A percentile compares a stretch with the other conserved stretches of the same genome.
Conservation (phyloP, 2,329 filamentous ascomycete species). For the Neoarthrinium moseri region DNA sequence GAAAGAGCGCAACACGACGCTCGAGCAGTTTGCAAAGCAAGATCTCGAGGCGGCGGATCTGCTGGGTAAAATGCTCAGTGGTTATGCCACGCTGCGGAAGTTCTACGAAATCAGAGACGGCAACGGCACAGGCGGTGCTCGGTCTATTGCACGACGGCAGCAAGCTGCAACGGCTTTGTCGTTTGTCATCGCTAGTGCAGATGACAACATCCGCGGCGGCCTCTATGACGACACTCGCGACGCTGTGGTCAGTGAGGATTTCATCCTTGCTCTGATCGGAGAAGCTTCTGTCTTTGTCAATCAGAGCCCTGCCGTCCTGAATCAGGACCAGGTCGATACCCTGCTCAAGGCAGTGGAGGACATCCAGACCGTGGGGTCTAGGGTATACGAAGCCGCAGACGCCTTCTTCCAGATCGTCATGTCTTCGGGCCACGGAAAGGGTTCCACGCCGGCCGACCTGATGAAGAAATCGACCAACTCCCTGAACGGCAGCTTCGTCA, state of each 20-base stretch:
- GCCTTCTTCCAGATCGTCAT: slow-evolving; percentile 77
- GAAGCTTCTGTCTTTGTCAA: slow-evolving; percentile 79
- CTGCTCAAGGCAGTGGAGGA: slow-evolving; percentile 61
- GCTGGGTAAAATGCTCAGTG: slow-evolving; percentile 81
- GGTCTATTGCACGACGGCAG: slow-evolving; percentile 60
- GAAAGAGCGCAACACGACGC: slow-evolving; percentile 66
- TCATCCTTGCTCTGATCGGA: slow-evolving; percentile 77
- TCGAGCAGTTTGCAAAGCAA: slow-evolving; percentile 69
- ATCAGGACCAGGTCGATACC: slow-evolving; percentile 69
- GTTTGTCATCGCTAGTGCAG: slow-evolving; percentile 81
- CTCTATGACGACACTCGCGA: slow-evolving; percentile 80
- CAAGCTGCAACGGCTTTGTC: slow-evolving; percentile 72
- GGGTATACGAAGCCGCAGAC: slow-evolving; percentile 72
- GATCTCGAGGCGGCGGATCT: slow-evolving; percentile 82
- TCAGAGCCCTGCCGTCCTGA: slow-evolving; percentile 53
- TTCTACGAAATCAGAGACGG: slow-evolving; percentile 90
- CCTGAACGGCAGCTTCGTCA: slow-evolving; percentile 58
- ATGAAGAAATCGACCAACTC: slow-evolving; percentile 53
- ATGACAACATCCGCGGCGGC: slow-evolving; percentile 88
- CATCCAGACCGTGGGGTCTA: slow-evolving; percentile 69
- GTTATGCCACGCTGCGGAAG: slow-evolving; percentile 85
- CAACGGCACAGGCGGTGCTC: slow-evolving; percentile 31
- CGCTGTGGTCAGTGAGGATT: slow-evolving; percentile 85
- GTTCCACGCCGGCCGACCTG: slow-evolving; percentile 63
- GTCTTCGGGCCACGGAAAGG: slow-evolving; percentile 64